Evolutionary conservation across 2,329 filamentous ascomycete species (phyloP).

Genomic region (Remersonia thermophila): DNA sequence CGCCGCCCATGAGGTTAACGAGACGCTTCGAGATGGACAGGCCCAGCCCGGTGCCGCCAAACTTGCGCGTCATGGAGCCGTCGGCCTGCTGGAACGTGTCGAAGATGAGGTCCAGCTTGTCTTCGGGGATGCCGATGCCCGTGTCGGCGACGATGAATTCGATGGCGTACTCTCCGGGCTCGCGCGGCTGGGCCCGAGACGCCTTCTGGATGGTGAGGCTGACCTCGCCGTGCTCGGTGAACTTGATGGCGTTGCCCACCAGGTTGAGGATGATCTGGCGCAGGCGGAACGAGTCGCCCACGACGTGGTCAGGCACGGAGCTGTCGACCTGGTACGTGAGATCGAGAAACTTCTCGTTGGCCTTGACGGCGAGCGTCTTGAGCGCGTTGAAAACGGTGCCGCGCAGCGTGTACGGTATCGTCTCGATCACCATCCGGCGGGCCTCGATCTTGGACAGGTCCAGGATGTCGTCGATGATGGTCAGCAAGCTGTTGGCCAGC

Average conservation of each 20-base stretch:
- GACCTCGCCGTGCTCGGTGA: constrained; percentile 93
- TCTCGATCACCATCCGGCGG: constrained; percentile 94
- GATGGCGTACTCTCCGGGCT: constrained; percentile 70
- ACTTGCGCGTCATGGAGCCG: constrained; percentile 89
- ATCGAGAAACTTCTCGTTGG: constrained; percentile 88
- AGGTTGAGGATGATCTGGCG: constrained; percentile 95
- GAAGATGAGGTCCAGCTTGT: constrained; percentile 95
- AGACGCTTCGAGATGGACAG: constrained; percentile 90
- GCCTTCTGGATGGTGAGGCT: constrained; percentile 77
- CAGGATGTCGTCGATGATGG: constrained; percentile 82
- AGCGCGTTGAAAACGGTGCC: constrained; percentile 94
- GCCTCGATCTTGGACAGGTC: constrained; percentile 79
- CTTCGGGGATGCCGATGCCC: constrained; percentile 87
- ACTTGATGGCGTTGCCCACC: constrained; percentile 97
- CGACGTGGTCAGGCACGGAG: constrained; percentile 85
- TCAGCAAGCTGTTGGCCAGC: constrained; percentile 86
- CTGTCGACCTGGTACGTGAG: constrained; percentile 89
- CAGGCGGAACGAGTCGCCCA: constrained; percentile 91
- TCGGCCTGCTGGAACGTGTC: constrained; percentile 99
- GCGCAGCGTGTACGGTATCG: constrained; percentile 88
- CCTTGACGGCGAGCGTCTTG: constrained; percentile 93
- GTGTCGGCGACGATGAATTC: constrained; percentile 95
- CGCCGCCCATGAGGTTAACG: constrained; percentile 91
- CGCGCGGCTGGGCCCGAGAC: constrained; percentile 48
- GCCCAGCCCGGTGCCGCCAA: constrained; percentile 87